These are phyloP conservation scores for Glomus cerebriforme DNA, from an alignment of 192 early-diverging fungal genomes.

Conservation along the genomic window DNA sequence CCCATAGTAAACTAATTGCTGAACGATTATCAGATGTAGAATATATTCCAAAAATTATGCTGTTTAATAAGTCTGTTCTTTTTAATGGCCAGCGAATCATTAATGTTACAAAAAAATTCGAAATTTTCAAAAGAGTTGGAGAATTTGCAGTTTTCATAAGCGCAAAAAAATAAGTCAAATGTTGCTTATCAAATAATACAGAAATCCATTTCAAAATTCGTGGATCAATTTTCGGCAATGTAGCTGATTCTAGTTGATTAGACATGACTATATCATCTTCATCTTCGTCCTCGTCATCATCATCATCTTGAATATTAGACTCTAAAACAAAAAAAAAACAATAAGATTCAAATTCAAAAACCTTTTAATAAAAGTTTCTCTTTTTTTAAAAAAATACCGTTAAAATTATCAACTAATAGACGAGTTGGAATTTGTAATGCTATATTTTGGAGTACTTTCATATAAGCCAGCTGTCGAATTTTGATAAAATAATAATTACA, in stretches of 20 bases:
- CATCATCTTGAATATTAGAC: slow-evolving; percentile 36
- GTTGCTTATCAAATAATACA: slow-evolving; percentile 40
- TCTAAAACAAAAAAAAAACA: slow-evolving; percentile 35
- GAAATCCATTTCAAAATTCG: slow-evolving; percentile 46
- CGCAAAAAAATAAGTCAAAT: slow-evolving; percentile 42
- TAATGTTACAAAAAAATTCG: slow-evolving; percentile 53
- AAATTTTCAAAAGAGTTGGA: slow-evolving; percentile 37
- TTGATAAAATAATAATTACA: not conserved
- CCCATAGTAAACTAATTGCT: slow-evolving; percentile 5
- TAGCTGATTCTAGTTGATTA: not conserved
- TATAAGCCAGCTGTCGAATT: slow-evolving; percentile 35
- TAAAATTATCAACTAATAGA: slow-evolving; percentile 1
- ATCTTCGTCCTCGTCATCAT: slow-evolving; percentile 40
- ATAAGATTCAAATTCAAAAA: slow-evolving; percentile 36
- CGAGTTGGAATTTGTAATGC: slow-evolving; percentile 21
- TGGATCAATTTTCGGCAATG: slow-evolving; percentile 32
- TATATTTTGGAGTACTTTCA: slow-evolving; percentile 37
- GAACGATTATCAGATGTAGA: not conserved
- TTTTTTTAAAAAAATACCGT: slow-evolving; percentile 6
- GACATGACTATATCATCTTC: slow-evolving; percentile 4
- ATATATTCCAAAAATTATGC: slow-evolving; percentile 40
- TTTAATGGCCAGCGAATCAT: slow-evolving; percentile 60
- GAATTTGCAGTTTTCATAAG: not conserved
- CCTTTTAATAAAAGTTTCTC: not conserved
- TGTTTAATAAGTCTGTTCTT: slow-evolving; percentile 56